These are phyloP conservation scores for Xylariaceae sp. DNA, from an alignment of 2,329 filamentous ascomycete species.

Conservation along the genomic window DNA sequence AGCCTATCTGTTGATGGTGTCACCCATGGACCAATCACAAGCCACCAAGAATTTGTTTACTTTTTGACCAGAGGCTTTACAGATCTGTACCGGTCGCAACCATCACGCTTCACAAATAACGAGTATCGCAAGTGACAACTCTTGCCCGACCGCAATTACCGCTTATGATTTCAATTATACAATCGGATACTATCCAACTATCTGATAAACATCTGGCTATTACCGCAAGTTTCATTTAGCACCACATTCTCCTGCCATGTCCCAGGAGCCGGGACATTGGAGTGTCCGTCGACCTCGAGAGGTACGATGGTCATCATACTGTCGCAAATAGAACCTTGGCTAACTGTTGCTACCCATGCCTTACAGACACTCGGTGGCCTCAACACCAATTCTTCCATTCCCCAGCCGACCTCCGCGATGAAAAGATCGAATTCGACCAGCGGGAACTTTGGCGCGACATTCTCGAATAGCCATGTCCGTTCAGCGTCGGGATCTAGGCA, in stretches of 20 bases:
- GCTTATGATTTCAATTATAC: conserved; percentile 29
- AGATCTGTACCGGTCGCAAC: conserved; percentile 3
- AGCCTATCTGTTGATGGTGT: conserved; percentile 26
- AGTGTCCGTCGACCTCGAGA: conserved; percentile 91
- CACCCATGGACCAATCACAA: conserved; percentile 26
- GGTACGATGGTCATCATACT: conserved; percentile 54
- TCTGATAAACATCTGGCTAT: conserved; percentile 2
- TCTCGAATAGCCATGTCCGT: conserved; percentile 73
- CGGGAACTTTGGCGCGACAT: conserved; percentile 64
- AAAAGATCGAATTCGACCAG: conserved; percentile 86
- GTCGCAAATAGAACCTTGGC: conserved; percentile 16
- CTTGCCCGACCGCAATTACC: neutral
- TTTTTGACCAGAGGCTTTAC: conserved; percentile 19
- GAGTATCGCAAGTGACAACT: neutral
- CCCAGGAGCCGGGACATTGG: conserved; percentile 85
- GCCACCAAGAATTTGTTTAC: conserved; percentile 34
- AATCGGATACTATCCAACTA: conserved; percentile 24
- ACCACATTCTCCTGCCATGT: conserved; percentile 60
- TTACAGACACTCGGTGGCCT: conserved; percentile 80
- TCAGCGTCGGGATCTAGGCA: conserved; percentile 82
- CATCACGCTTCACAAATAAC: conserved; percentile 1
- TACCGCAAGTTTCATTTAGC: conserved; percentile 5
- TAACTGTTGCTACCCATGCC: conserved; percentile 6
- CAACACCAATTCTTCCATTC: conserved; percentile 81
- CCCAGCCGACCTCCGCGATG: conserved; percentile 88